phyloP scores from a whole-genome alignment of 305 asterid genomes.

The Fraxinus latifolia region DNA sequence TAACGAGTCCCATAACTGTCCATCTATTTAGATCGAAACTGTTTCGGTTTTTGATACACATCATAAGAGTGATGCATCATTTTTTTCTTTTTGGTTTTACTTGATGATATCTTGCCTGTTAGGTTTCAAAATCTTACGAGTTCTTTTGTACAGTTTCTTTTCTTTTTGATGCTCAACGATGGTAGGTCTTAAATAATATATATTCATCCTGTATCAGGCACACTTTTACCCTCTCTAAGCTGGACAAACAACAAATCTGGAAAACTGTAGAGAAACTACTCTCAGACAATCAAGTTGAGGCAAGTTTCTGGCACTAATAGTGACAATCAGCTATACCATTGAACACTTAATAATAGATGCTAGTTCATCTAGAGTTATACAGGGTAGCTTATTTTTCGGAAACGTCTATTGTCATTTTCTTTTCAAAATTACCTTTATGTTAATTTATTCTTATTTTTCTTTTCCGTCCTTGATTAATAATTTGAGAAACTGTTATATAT shows the following conservation, averaged over 20 bases:
- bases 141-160: slow-evolving; percentile 5
- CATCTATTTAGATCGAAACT: neutral
- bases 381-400: neutral
- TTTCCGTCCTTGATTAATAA: neutral
- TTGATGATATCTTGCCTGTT: slow-evolving; percentile 16
- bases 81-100: slow-evolving; percentile 17
- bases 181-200: slow-evolving; percentile 20
- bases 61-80: neutral
- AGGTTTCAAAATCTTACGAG: slow-evolving; percentile 9
- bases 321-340: neutral
- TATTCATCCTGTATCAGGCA: slow-evolving; percentile 58
- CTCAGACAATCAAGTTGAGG: slow-evolving; percentile 93
- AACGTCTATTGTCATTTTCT: neutral
- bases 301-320: slow-evolving; percentile 32
- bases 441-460: neutral
- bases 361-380: neutral
- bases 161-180: slow-evolving; percentile 17
- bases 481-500: neutral
- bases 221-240: slow-evolving; percentile 64
- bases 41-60: neutral
- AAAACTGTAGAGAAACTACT: slow-evolving; percentile 80
- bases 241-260: slow-evolving; percentile 80
- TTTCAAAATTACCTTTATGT: neutral
- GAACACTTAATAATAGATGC: neutral
- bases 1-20: slow-evolving; percentile 4